Conservation (phyloP, 192 early-diverging fungal species). For the Chytriomyces hyalinus region DNA sequence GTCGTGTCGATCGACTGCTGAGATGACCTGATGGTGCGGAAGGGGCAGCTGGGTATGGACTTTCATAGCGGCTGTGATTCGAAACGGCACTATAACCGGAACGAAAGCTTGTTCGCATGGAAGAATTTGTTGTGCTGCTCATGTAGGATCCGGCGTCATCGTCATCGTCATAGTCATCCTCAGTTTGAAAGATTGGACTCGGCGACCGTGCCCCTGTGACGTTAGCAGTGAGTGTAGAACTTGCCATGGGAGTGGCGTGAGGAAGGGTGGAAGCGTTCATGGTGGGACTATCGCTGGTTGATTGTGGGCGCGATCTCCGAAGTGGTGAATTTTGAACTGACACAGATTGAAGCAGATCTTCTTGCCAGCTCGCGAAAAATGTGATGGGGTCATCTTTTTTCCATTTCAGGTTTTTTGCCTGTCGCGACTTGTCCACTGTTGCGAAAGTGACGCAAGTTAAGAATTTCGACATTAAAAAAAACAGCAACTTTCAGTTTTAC, state of each 20-base stretch:
- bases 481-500: conserved; percentile 11
- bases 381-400: conserved; percentile 43
- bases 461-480: background rate
- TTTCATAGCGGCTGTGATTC: conserved; percentile 14
- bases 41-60: conserved; percentile 3
- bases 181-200: conserved; percentile 50
- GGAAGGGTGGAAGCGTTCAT: conserved; percentile 6
- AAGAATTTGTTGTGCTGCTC: conserved; percentile 26
- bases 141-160: conserved; percentile 39
- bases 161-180: conserved; percentile 47
- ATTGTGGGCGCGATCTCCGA: conserved; percentile 18
- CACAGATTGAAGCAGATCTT: conserved; percentile 12
- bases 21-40: conserved; percentile 23
- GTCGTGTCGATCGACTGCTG: conserved; percentile 20
- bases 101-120: conserved; percentile 31
- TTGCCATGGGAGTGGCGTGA: background rate
- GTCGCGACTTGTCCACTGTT: conserved; percentile 43
- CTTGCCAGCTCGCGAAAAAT: conserved; percentile 52
- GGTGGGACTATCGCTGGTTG: conserved; percentile 17
- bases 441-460: background rate
- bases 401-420: conserved; percentile 54
- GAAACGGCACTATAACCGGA: conserved; percentile 12
- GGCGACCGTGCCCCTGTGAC: conserved; percentile 43
- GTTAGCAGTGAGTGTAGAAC: background rate
- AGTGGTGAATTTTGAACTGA: conserved; percentile 26